Base-by-base conservation (phyloP, 1,139 yeast genomes). In the Geotrichum histeridarum region DNA sequence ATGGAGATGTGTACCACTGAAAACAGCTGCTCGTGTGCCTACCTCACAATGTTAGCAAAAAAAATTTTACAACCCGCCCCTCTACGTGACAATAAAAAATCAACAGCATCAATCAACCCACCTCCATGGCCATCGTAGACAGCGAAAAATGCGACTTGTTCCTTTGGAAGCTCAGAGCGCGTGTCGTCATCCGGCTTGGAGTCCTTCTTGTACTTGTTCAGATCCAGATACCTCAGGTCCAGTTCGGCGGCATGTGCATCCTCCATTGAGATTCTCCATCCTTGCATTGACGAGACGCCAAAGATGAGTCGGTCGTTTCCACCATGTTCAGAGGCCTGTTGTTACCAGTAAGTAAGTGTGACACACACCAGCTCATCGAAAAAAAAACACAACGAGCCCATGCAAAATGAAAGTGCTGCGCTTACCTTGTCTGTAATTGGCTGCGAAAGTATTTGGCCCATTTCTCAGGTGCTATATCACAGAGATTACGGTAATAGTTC, bases 61-160 rank as follows among this genome's bases (percentile, higher is more conserved):
- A 11, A n/a, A 27, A 32, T 4, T 7, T 12, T 32, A 37, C 27
- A 45, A 35, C 9, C n/a, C n/a, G n/a, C n/a, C 18, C 30, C 14
- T 9, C 14, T 18, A n/a, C 14, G 27, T 6, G 27, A 8, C 14
- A n/a, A 7, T 43, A 33, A 47, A 37, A 4, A n/a, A 37, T 12
- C 14, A 41, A 36, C 8, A 30, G 33, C 3, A 22, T 22, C 27
- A 22, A 41, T 18, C 14, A 37, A 49, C 54, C 39, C 55, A 61
- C 97, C 99, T 55, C 99, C 99, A 68, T 93, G 99, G 54, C 99
- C 99, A 69, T 93, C 99, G 69, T 86, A 93, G 30, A 93, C 96
- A 43, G 93, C 96, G 68, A 91, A 93, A 66, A 89, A 90, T 15
- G 96, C 85, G 44, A 84, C 75, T 64, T 78, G 72, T 1, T 67